These are phyloP conservation scores for Umbellularia californica DNA, from an alignment of 164 flowering plant species.

Conservation along the genomic window DNA sequence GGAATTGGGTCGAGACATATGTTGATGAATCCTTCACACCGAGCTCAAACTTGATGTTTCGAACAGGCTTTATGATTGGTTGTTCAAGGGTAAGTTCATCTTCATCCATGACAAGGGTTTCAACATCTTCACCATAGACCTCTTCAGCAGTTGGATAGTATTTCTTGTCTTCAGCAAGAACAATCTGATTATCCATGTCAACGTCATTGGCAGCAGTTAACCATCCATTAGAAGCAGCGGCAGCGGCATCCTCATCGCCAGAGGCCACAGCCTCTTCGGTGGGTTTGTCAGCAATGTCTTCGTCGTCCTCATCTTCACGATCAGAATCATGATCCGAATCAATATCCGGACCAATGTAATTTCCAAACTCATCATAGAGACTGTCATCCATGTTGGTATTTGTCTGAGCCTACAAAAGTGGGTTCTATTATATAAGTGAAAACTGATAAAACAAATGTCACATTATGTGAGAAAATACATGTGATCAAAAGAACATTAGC, in stretches of 20 bases:
- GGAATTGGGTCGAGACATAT: conserved; percentile 84
- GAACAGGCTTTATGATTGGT: conserved; percentile 88
- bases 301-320: conserved; percentile 49
- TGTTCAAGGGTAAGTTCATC: conserved; percentile 89
- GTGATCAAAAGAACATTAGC: too few relatives aligned
- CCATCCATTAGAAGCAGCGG: conserved; percentile 72
- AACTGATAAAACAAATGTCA: too few relatives aligned
- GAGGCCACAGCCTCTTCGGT: conserved; percentile 36
- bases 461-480: too few relatives aligned
- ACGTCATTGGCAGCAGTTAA: conserved; percentile 66
- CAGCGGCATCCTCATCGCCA: conserved; percentile 43
- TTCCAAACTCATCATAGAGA: conserved; percentile 95
- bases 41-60: conserved; percentile 78
- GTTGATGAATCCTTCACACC: conserved; percentile 91
- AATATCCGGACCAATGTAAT: conserved; percentile 96
- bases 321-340: conserved; percentile 91
- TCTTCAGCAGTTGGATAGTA: conserved; percentile 48
- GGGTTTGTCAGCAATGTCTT: conserved; percentile 45
- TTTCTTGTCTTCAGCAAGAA: conserved; percentile 95
- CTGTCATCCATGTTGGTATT: conserved; percentile 68
- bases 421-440: too few relatives aligned
- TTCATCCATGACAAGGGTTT: conserved; percentile 96
- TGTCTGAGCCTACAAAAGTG: neutral
- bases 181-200: conserved; percentile 91
- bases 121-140: conserved; percentile 96